Base-by-base conservation (phyloP, 2,329 filamentous ascomycete genomes). In the Pyrenophora tritici-repentis region DNA sequence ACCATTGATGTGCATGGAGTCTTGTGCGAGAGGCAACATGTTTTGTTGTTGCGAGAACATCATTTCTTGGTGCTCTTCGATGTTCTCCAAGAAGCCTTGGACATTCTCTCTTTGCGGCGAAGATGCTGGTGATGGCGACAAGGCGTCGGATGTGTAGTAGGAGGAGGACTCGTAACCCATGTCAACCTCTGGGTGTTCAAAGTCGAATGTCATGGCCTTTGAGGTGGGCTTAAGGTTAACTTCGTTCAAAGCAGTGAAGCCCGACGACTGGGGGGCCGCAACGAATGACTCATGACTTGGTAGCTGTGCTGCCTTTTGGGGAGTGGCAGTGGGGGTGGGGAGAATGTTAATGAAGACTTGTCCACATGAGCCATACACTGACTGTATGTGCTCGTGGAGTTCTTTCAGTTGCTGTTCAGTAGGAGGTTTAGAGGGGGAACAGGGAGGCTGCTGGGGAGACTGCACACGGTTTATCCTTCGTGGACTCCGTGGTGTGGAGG, bases 181-280 rank as follows among this genome's bases (percentile, higher is more conserved):
- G 47, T 79, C 76, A 43, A 67, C 66, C 55, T 78, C 67, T 31
- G 70, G 70, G 48, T 71, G 71, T 32, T 72, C 73, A 51, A 71
- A 72, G 47, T 76, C 65, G 52, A 75, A 73, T 17, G 65, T 65
- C 64, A 75, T 71, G 31, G 73, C 68, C 40, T 65, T 68, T 26
- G 68, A 69, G 13, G 70, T 67, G n/a, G 73, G 73, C 54, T 69
- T 63, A n/a, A 76, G 74, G 56, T 78, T 76, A 33, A 81, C 68
- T 34, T 76, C 75, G 32, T 71, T 67, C 66, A 81, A 74, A 36
- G 79, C 81, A 73, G 85, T 76, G 63, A 85, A 86, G 52, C 82
- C 83, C 13, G 80, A 77, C 58, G 83, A 78, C 74, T 87, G 79
- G 56, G 82, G 77, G 62, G 82, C 73, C 53, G 78, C 75, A 69